Base-by-base conservation (phyloP, 2,329 filamentous ascomycete species). In the Ophiostoma novo-ulmi region DNA sequence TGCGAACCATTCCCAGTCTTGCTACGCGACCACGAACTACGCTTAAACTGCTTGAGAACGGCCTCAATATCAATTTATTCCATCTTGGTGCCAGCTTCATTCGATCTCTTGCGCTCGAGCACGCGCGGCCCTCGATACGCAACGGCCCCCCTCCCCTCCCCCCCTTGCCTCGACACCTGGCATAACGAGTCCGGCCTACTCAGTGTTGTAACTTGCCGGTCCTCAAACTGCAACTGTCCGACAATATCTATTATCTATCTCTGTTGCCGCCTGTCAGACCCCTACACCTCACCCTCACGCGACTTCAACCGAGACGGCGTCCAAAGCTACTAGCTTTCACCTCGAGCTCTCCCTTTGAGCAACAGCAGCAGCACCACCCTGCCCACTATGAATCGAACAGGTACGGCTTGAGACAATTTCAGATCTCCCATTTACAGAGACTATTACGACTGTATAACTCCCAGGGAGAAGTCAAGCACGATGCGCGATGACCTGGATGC, bases 331-430 rank as follows among this genome's bases (percentile, higher is more conserved):
- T 17, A 65, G 63, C 63, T 39, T 41, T 58, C 44, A 44, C 20
- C 55, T n/a, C n/a, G 2, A 38, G 35, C 31, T 20, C 31, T 31
- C 20, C 35, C 41, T 39, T 14, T 36, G 14, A 36, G 11, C 68
- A 22, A 31, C 74, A 73, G 44, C 44, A 48, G 44, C 61, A 36
- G 7, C 36, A 20, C 61, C 41, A 48, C 44, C 44, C 17, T 65
- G 67, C 63, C 77, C 79, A 82, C 79, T 77, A 87, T 87, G 85
- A 87, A 87, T 79, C 83, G 85, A 82, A 82, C 84, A 87, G 85
- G 85, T 87, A 87, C 79, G 82, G 77, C 10, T 17, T 14, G 17
- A 26, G 17, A 5, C n/a, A 17, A 35, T 8, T 13, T 55, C 22
- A 11, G 4, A 39, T 3, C 10, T 39, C 38, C 11, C 38, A 39